Evolutionary conservation across 2,329 filamentous ascomycete genomes (phyloP), one percentile per base, ranked within the genome.

Genomic region (Lachnellula willkommii): DNA sequence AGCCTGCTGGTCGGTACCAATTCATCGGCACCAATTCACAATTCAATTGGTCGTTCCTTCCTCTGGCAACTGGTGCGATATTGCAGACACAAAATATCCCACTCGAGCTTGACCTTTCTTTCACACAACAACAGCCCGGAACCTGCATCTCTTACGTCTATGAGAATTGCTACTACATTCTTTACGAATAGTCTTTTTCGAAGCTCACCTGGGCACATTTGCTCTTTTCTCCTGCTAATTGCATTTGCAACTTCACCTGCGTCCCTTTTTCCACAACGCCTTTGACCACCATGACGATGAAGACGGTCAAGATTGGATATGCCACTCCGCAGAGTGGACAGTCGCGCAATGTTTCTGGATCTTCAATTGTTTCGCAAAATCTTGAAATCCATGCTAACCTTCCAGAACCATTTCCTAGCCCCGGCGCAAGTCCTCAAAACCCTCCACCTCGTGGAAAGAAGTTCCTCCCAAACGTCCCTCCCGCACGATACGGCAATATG

Each of bases 321-420:
- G 59, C 61, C 35, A 47, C 55, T 49, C 40, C 54, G 35, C 52
- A 58, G 47, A 54, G 36, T 36, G 39, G 26, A 35, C 35, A 53
- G 28, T 36, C 39, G 24, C 46, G 52, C 22, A 51, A 20, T 7
- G 14, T 45, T 12, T 57, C 58, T 52, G 46, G 20, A 42, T 47
- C 45, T 26, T 60, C 60, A 46, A 56, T 52, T 36, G 37, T 43
- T 54, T 60, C 57, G 54, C 57, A 45, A 24, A 60, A 49, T 55
- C 62, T 53, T 37, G 56, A 54, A 17, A 12, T 40, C 46, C 52
- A 56, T 65, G 65, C 68, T 69, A 65, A 69, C 56, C 42, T 64
- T 7, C 61, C 72, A 65, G 71, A 74, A 71, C 71, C 72, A 24
- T 64, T 64, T 60, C 65, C 61, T 63, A 66, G 65, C 61, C 42